Evolutionary conservation across 2,329 filamentous ascomycete genomes (phyloP).

Genomic region (Diaporthe eres): DNA sequence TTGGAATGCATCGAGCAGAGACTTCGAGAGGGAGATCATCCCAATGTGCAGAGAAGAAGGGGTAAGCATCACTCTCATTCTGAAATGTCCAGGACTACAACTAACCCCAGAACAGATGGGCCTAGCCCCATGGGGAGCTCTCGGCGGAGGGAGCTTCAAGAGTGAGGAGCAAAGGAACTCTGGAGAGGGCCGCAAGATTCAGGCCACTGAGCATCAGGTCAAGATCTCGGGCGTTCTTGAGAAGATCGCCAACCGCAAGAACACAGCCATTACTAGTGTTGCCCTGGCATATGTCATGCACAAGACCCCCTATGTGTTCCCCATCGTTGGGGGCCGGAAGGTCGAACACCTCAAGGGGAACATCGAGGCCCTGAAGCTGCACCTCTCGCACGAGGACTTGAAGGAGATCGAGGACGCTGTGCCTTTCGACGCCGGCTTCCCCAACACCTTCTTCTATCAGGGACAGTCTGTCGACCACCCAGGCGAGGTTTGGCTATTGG

Average conservation of each 20-base stretch:
- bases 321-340: constrained; percentile 79
- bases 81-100: neutral
- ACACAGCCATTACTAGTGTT: constrained; percentile 60
- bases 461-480: constrained; percentile 53
- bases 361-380: constrained; percentile 75
- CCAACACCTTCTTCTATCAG: constrained; percentile 68
- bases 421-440: constrained; percentile 77
- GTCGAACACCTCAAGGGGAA: constrained; percentile 79
- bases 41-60: constrained; percentile 75
- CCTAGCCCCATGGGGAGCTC: constrained; percentile 66
- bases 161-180: constrained; percentile 49
- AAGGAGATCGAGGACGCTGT: constrained; percentile 74
- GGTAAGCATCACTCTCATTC: constrained; percentile 42
- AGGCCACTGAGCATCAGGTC: constrained; percentile 67
- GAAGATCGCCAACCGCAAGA: constrained; percentile 63
- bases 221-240: constrained; percentile 61
- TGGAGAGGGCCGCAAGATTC: constrained; percentile 53
- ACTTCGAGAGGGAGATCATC: constrained; percentile 79
- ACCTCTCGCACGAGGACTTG: constrained; percentile 73
- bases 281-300: constrained; percentile 82
- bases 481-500: constrained; percentile 60
- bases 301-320: constrained; percentile 80
- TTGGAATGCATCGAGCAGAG: constrained; percentile 72
- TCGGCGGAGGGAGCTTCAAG: constrained; percentile 60
- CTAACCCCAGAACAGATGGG: constrained; percentile 50